Percentiles rank a stretch among this genome's conserved stretches.
phyloP scores from a whole-genome alignment of 179 eudicot species.

The Spinacia oleracea region DNA sequence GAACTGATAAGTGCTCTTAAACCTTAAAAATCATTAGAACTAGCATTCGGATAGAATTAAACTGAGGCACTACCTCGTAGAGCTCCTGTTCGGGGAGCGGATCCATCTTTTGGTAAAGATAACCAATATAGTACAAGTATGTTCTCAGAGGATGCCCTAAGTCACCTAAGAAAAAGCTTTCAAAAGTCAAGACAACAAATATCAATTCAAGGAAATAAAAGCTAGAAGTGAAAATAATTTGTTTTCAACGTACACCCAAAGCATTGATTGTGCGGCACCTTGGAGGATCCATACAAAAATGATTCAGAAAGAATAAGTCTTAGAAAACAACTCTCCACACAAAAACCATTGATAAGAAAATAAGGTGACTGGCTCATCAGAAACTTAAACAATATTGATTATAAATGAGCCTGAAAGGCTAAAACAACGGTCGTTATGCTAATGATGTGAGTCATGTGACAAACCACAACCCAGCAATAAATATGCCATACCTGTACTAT shows the following conservation, averaged over 20 bases:
- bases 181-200: not conserved
- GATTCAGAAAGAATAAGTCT: not conserved
- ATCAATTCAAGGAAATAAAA: conserved; percentile 3
- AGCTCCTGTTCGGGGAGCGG: conserved; percentile 94
- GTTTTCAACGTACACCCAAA: not conserved
- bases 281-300: not conserved
- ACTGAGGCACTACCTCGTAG: conserved; percentile 57
- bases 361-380: not conserved
- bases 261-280: not conserved
- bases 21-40: not conserved
- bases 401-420: not conserved
- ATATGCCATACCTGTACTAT: not conserved
- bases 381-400: not conserved
- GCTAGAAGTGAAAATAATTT: not conserved
- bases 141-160: conserved; percentile 66
- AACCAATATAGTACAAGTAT: conserved; percentile 83
- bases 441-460: not conserved
- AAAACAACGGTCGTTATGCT: not conserved
- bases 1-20: not conserved
- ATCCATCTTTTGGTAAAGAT: conserved; percentile 84
- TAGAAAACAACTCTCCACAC: not conserved
- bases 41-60: not conserved
- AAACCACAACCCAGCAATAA: not conserved
- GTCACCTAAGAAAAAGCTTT: conserved; percentile 36
- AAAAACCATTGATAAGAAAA: not conserved